Evolutionary conservation across 164 flowering plant genomes (phyloP), one percentile per base, ranked within the genome.

Genomic region (Magnolia kwangsiensis): DNA sequence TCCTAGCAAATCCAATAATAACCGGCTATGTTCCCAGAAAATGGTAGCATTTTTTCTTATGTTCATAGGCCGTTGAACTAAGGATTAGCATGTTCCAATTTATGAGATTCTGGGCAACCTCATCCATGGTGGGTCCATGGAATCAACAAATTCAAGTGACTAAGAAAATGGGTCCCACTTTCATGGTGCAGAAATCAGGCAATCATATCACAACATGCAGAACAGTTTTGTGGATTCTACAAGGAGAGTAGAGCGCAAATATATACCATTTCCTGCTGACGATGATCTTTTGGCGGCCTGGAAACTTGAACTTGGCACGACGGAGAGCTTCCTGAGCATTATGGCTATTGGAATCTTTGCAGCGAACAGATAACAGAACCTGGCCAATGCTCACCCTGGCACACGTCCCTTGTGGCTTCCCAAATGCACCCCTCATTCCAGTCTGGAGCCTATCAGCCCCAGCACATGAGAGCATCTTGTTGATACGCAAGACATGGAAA

Each of bases 361-460:
- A 89, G 14, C 90, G 85, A 18, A 89, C 92, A 74, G 92, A 89
- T 18, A 88, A 81, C 4, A 89, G 85, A 3, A 89, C 90, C 85
- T 89, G 90, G 23, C 92, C 92, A 81, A 89, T 87, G 76, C 81
- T 76, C 7, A 89, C 92, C 67, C 92, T 73, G 2, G 92, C 90
- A 73, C 92, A 89, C 7, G 87, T 82, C 8, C 89, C 92, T 63
- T 78, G 88, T 1, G 92, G 89, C 77, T 89, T 89, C 4, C 92
- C 92, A 74, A 89, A 89, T 5, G 92, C 92, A 78, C 92, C 92
- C 24, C 90, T 78, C 92, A 89, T 89, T 13, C 92, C 92, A 63
- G 92, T 89, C 74, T 89, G 92, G 72, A 89, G 90, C 81, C 92
- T 85, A 86, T 88, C 90, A 80, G 92, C 92, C 67, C 92, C 92